Base-by-base conservation (phyloP, 1,284 basidiomycete species). In the Testicularia cyperi region DNA sequence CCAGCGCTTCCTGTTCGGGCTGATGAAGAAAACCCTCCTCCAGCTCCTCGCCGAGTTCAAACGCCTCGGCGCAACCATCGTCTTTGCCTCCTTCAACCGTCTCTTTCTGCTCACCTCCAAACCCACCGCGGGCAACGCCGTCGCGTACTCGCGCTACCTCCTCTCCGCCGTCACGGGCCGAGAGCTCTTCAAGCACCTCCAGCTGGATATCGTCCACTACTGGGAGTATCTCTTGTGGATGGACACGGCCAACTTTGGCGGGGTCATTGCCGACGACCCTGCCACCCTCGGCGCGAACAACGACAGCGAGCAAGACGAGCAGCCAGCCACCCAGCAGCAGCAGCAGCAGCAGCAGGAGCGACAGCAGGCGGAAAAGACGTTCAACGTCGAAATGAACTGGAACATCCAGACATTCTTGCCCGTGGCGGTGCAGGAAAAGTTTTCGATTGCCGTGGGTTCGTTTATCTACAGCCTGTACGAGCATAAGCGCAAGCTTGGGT, bases 21-120 rank as follows among this genome's bases (percentile, higher is more conserved):
- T 98, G 39, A 98, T 99, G 95, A 86, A 89, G 58, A 98, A 99
- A 80, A 94, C 89, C 0, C 92, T 98, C 77, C 88, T 97, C 32
- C 95, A 98, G 78, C 82, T 98, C 49, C 82, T 98, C 13, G 92
- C 92, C 10, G 95, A 99, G 78, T 95, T 97, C 80, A 92, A 90
- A 74, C 85, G 95, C 12, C 81, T 99, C 1, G 95, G 95, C 1
- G 92, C 92, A 0, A 43, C 31, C 16, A 86, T 98, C 43, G 85
- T 98, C 20, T 92, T 92, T 60, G 94, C 92, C n/a, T 91, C 96
- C 74, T 92, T 97, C 76, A 87, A 88, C 61, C 84, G 86, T 10
- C 85, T 98, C 49, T 82, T 96, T 51, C 83, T 99, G 20, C 86
- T 94, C 4, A 98, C 95, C 0, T 88, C 87, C 30, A 98, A 98